A percentile compares a stretch with the other conserved stretches of the same genome.
These are phyloP conservation scores for Aspergillus diversus DNA, from an alignment of 495 filamentous ascomycete species.

Conservation along the genomic window DNA sequence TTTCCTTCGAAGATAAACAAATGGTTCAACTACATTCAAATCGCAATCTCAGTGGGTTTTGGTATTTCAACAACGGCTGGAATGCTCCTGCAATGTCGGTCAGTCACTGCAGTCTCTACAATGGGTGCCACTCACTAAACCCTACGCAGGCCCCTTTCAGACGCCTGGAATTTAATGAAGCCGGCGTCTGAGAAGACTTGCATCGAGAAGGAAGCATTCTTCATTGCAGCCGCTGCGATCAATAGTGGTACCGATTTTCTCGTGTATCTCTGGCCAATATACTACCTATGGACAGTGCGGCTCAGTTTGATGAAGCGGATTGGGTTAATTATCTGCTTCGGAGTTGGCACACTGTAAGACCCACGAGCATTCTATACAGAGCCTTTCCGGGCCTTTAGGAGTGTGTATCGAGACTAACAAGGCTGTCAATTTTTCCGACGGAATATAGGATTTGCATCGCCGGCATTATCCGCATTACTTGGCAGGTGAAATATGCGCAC, in stretches of 20 bases:
- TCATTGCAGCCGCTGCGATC: conserved; percentile 12
- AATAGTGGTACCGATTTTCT: conserved; percentile 14
- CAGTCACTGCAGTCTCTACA: neutral
- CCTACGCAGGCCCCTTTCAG: conserved; percentile 1
- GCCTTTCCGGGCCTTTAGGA: neutral
- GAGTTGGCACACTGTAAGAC: conserved; percentile 8
- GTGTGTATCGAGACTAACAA: neutral
- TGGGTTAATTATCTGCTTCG: conserved; percentile 12
- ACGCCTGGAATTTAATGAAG: conserved; percentile 9
- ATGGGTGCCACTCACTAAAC: neutral
- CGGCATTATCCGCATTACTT: conserved; percentile 10
- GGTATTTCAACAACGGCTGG: conserved; percentile 7
- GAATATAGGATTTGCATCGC: conserved; percentile 10
- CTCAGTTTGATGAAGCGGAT: conserved; percentile 7
- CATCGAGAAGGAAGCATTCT: conserved; percentile 10
- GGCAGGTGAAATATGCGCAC: conserved; percentile 7
- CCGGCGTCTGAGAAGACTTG: neutral
- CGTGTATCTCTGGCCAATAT: conserved; percentile 14
- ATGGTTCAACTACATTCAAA: conserved; percentile 15
- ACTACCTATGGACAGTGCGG: conserved; percentile 8
- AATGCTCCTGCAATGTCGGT: conserved; percentile 9
- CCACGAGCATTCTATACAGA: no score
- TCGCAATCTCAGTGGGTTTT: conserved; percentile 2
- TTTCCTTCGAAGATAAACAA: conserved; percentile 10
- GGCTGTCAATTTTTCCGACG: neutral